Evolutionary conservation across 768 basidiomycete species (phyloP).

Genomic region (Amanita pallidorosea): DNA sequence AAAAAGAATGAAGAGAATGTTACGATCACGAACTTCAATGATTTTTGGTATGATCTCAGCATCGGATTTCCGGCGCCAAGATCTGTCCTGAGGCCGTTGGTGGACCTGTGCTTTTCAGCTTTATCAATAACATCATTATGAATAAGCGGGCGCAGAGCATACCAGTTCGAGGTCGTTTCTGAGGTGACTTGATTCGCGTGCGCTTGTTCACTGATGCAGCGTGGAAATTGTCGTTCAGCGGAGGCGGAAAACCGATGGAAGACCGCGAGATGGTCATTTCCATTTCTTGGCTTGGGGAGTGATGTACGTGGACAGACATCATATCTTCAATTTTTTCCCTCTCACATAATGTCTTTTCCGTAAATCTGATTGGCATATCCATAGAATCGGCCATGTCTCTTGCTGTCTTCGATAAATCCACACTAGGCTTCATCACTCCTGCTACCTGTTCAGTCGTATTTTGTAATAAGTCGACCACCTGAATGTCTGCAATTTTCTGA

Average conservation of each 20-base stretch:
- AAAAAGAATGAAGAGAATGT: neutral
- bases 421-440: no score
- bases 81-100: neutral
- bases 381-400: neutral
- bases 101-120: neutral
- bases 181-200: neutral
- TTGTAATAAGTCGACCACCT: neutral
- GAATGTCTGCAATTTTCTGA: neutral
- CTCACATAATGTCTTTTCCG: no score
- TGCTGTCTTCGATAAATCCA: neutral
- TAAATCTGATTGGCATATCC: neutral
- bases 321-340: neutral
- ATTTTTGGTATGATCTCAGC: conserved; percentile 16
- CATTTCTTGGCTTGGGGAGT: neutral
- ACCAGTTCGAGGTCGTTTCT: neutral
- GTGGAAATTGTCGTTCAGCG: neutral
- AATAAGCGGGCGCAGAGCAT: neutral
- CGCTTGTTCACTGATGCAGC: neutral
- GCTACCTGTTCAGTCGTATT: neutral
- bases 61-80: neutral
- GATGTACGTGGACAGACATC: neutral
- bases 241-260: neutral
- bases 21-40: conserved; percentile 24
- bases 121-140: neutral
- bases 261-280: neutral